Evolutionary conservation across 2,329 filamentous ascomycete species (phyloP).

Genomic region (Fonsecaea nubica): DNA sequence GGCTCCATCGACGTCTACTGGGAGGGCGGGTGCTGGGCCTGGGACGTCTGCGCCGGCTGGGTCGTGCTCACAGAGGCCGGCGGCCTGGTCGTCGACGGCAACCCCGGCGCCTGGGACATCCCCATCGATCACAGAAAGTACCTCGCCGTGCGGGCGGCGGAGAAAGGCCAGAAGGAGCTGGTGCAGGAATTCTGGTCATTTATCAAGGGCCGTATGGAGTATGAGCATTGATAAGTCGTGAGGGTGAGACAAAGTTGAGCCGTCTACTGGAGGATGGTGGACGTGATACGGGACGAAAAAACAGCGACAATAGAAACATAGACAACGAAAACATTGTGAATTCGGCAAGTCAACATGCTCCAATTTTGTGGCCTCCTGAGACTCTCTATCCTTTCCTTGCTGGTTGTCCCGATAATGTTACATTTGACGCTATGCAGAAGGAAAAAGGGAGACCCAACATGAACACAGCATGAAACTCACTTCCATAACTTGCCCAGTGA

Average conservation of each 20-base stretch:
- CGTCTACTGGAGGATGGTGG: not conserved
- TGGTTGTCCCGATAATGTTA: constrained; percentile 22
- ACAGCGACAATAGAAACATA: constrained; percentile 16
- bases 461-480: constrained; percentile 47
- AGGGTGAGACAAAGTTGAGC: too few relatives aligned
- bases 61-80: constrained; percentile 66
- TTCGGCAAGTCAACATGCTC: constrained; percentile 1
- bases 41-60: constrained; percentile 71
- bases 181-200: constrained; percentile 52
- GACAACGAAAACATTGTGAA: constrained; percentile 10
- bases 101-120: constrained; percentile 57
- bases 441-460: constrained; percentile 12
- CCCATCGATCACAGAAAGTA: constrained; percentile 64
- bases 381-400: constrained; percentile 19
- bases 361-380: not conserved
- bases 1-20: constrained; percentile 68
- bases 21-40: constrained; percentile 70
- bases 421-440: constrained; percentile 27
- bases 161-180: constrained; percentile 46
- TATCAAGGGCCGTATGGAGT: constrained; percentile 49
- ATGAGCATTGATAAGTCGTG: constrained; percentile 45
- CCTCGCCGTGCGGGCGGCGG: constrained; percentile 47
- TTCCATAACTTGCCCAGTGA: constrained; percentile 88
- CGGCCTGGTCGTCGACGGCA: constrained; percentile 65
- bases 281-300: not conserved